A percentile compares a stretch with the other conserved stretches of the same genome.
Conservation (phyloP, 139 green algal genomes). For the Chlamydomonas schloesseri region DNA sequence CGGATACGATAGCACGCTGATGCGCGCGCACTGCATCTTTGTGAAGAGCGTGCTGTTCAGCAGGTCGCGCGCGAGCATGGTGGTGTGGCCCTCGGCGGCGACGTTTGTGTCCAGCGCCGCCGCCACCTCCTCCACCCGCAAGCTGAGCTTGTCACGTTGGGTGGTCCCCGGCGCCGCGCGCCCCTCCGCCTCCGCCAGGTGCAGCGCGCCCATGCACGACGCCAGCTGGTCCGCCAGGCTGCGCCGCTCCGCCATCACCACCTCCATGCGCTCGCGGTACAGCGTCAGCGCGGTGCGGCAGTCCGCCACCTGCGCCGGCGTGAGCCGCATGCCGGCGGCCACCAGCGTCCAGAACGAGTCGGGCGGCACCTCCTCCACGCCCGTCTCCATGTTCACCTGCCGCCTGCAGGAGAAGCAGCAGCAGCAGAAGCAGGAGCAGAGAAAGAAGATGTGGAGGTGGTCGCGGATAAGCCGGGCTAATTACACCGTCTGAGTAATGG, state of each 20-base stretch:
- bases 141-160: not conserved
- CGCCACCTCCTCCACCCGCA: conserved; percentile 17
- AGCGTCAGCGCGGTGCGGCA: conserved; percentile 22
- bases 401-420: not conserved
- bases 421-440: too few species aligned
- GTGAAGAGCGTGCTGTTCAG: not conserved
- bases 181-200: conserved; percentile 17
- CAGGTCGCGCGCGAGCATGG: not conserved
- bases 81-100: conserved; percentile 22
- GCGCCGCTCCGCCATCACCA: conserved; percentile 34
- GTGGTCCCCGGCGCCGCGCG: not conserved
- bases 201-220: not conserved
- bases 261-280: conserved; percentile 39
- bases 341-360: conserved; percentile 17
- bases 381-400: conserved; percentile 23
- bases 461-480: too few species aligned
- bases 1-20: not conserved
- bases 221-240: not conserved
- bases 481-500: too few species aligned
- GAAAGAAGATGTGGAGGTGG: too few species aligned
- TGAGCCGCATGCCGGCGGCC: not conserved
- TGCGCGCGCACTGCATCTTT: not conserved
- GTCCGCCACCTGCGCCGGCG: not conserved
- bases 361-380: conserved; percentile 22
- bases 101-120: conserved; percentile 14